These are phyloP conservation scores for Cynanchum wilfordii DNA, from an alignment of 257 asterid species.

Conservation along the genomic window DNA sequence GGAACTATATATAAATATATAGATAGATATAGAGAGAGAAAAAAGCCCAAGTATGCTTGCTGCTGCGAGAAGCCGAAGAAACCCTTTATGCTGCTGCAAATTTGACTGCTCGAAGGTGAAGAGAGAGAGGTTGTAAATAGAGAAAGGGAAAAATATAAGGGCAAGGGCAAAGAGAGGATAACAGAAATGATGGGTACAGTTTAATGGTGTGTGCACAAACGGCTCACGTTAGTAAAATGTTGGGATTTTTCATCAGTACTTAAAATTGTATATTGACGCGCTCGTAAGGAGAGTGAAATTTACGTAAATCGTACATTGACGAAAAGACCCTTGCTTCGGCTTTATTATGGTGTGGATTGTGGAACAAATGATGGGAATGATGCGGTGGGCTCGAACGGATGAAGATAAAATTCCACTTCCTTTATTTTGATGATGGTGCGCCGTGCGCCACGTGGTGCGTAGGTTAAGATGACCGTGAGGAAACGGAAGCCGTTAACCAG, in stretches of 20 bases:
- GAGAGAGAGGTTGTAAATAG: constrained; percentile 16
- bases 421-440: neutral
- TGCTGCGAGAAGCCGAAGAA: constrained; percentile 15
- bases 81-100: constrained; percentile 27
- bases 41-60: neutral
- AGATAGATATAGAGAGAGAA: constrained; percentile 8
- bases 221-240: constrained; percentile 25
- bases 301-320: neutral
- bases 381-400: neutral
- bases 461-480: neutral
- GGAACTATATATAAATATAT: constrained; percentile 2
- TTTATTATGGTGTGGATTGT: neutral
- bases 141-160: constrained; percentile 41
- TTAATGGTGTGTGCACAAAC: constrained; percentile 14
- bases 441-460: neutral
- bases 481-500: neutral
- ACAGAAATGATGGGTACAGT: constrained; percentile 14
- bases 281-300: neutral
- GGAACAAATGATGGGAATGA: neutral
- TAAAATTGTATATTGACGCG: neutral
- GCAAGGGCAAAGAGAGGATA: constrained; percentile 29
- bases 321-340: neutral
- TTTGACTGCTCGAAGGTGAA: constrained; percentile 35
- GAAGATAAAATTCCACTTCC: neutral
- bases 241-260: neutral